Base-by-base conservation (phyloP, 352 stramenopile species). In the Aphanomyces astaci region DNA sequence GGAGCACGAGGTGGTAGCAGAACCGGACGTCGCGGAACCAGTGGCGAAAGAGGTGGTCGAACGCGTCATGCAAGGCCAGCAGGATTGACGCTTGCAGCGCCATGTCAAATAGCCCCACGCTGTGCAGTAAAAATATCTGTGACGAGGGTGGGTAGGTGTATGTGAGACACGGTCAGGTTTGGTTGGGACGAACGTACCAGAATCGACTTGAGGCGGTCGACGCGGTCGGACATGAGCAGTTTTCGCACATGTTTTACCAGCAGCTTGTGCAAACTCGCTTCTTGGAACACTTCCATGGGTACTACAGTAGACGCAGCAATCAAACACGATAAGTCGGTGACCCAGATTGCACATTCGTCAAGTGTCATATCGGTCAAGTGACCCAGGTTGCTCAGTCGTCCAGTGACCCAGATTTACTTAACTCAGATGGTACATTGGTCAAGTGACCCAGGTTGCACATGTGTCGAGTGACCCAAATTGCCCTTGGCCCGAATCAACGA, bases 11-110 rank as follows among this genome's bases (percentile, higher is more conserved):
- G 73, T 84, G 88, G 78, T 80, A 94, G 72, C 84, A 90, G 68
- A 86, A 94, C 36, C 85, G 83, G 28, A 94, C 85, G 76, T 94
- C 85, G 52, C 82, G 83, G 71, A 88, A 80, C 85, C 85, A 94
- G 70, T 94, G 85, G 39, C 91, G 72, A 66, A 94, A 90, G 28
- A 94, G 77, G 1, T 75, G 76, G 36, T 75, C 76, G 33, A 90
- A 79, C 52, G 89, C 74, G 28, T 45, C 68, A 0, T 75, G 79
- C 13, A 92, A 78, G 31, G 87, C 63, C 19, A 73, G 63, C 11
- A 75, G 76, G 28, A 94, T 64, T 31, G 80, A 72, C 1, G 78
- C 51, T n/a, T 87, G 85, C 40, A 94, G 64, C 25, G 73, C 66
- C 25, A 84, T 30, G 56, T 32, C 25, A 24, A 52, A 65, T 11